Evolutionary conservation across 2,329 filamentous ascomycete species (phyloP).

Genomic region (Sporothrix pallida): DNA sequence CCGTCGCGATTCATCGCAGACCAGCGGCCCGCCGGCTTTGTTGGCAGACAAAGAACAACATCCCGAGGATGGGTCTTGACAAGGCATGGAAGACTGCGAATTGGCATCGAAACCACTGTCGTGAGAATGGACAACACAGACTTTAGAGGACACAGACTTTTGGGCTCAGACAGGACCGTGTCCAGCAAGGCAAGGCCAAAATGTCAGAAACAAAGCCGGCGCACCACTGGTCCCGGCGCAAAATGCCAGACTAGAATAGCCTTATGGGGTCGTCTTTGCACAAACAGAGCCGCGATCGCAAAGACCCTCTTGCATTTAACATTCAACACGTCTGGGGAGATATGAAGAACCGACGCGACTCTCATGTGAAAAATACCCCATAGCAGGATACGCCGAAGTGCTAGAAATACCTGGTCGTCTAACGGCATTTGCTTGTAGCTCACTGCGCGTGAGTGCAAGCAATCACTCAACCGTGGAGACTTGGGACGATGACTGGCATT

Average conservation of each 20-base stretch:
- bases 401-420: background rate
- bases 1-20: background rate
- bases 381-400: background rate
- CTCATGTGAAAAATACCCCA: too few relatives aligned
- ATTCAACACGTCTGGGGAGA: background rate
- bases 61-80: background rate
- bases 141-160: background rate
- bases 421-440: background rate
- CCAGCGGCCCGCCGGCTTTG: background rate
- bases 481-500: background rate
- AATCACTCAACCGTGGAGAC: slow-evolving; percentile 7
- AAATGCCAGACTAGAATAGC: slow-evolving; percentile 15
- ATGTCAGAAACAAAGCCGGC: background rate
- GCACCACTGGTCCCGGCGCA: background rate
- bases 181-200: background rate
- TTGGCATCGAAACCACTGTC: background rate
- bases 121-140: background rate
- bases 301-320: background rate
- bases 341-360: slow-evolving; percentile 12
- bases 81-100: background rate
- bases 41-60: background rate
- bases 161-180: background rate
- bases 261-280: background rate
- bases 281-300: background rate
- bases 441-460: too few relatives aligned